Conservation (phyloP, 495 filamentous ascomycete species). For the Penicillium desertorum region DNA sequence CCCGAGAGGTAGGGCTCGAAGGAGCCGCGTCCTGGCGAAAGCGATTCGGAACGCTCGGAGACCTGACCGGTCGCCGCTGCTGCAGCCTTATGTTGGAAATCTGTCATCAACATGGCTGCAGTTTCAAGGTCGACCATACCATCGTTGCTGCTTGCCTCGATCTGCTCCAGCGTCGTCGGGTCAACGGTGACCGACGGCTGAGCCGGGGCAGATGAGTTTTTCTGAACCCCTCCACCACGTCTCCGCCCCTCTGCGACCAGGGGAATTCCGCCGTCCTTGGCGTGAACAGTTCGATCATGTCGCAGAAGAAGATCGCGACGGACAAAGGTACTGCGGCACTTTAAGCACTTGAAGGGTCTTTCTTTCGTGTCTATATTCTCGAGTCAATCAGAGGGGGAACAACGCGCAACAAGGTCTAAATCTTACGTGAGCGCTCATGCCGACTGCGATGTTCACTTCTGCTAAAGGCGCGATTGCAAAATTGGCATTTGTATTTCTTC, state of each 20-base stretch:
- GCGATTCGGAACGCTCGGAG: conserved; percentile 70
- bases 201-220: conserved; percentile 66
- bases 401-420: background rate
- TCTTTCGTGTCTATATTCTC: conserved; percentile 84
- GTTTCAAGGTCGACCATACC: conserved; percentile 97
- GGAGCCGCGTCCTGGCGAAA: conserved; percentile 65
- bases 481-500: conserved; percentile 99
- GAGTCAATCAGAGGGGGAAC: conserved; percentile 16
- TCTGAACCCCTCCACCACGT: conserved; percentile 63
- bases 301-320: conserved; percentile 93
- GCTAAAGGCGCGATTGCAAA: conserved; percentile 95
- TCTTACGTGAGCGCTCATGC: conserved; percentile 98
- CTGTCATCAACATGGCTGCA: conserved; percentile 97
- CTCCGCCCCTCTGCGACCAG: conserved; percentile 93
- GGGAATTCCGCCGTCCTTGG: conserved; percentile 95
- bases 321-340: conserved; percentile 98
- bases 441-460: conserved; percentile 94
- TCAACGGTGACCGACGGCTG: conserved; percentile 85
- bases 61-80: conserved; percentile 73
- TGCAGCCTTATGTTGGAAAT: conserved; percentile 95
- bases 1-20: conserved; percentile 71
- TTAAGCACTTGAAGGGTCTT: conserved; percentile 95
- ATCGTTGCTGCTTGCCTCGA: conserved; percentile 82
- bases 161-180: conserved; percentile 85
- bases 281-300: conserved; percentile 97